Conservation (phyloP, 768 basidiomycete species). For the Mycena rebaudengoi region DNA sequence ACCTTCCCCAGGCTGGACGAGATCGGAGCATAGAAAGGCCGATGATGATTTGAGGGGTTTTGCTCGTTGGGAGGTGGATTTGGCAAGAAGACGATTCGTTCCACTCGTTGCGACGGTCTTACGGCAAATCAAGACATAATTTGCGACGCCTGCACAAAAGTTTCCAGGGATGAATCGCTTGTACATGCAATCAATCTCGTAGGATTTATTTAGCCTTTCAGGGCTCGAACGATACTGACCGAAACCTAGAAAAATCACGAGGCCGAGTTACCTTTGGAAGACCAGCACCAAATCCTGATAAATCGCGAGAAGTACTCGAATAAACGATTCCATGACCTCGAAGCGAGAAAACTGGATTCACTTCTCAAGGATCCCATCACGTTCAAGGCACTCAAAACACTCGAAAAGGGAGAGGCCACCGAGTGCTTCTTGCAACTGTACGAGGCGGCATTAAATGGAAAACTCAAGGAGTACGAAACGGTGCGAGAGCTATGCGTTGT, state of each 20-base stretch:
- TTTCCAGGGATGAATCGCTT: neutral
- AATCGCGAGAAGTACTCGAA: neutral
- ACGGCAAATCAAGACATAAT: neutral
- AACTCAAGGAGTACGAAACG: conserved; percentile 2
- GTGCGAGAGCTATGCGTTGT: neutral
- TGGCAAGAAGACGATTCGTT: neutral
- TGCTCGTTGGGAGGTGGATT: neutral
- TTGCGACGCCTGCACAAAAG: neutral
- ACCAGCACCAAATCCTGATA: neutral
- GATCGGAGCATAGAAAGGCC: neutral
- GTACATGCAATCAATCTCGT: neutral
- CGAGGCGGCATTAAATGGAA: neutral
- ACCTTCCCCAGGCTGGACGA: neutral
- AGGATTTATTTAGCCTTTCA: too few species aligned
- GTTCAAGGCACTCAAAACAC: neutral
- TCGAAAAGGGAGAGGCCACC: conserved; percentile 8
- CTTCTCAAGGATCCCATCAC: conserved; percentile 1
- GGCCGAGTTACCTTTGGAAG: neutral
- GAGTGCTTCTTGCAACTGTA: conserved; percentile 7
- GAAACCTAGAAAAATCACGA: neutral
- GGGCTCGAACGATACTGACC: neutral
- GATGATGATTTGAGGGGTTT: neutral
- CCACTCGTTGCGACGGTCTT: neutral
- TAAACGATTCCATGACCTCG: neutral
- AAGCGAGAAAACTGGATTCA: neutral